Percentiles rank a stretch among this genome's conserved stretches.
phyloP scores from a whole-genome alignment of 1,284 basidiomycete species.

The Heterobasidion annosum region DNA sequence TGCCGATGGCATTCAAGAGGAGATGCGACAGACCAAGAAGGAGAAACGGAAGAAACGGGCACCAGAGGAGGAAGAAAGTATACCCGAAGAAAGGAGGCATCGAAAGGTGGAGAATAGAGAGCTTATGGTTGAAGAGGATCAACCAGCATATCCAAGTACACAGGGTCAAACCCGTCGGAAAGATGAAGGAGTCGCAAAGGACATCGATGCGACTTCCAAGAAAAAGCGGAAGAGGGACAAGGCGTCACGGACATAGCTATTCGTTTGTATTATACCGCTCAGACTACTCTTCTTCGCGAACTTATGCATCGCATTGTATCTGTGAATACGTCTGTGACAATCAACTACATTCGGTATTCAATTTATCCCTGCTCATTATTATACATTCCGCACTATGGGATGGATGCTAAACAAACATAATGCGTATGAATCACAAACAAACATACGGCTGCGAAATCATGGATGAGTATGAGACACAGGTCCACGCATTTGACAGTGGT shows the following conservation, averaged over 20 bases:
- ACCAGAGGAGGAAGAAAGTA: neutral
- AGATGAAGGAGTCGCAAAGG: neutral
- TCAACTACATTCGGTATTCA: neutral
- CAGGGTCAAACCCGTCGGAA: neutral
- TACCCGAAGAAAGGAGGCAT: neutral
- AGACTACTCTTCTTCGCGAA: neutral
- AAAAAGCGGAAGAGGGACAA: neutral
- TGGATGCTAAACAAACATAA: neutral
- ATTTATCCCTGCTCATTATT: conserved; percentile 7
- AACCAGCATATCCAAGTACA: neutral
- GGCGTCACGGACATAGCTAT: neutral
- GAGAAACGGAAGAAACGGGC: conserved; percentile 8
- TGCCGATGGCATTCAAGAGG: conserved; percentile 2
- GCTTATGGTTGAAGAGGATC: neutral
- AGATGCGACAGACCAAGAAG: neutral
- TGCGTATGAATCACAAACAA: neutral
- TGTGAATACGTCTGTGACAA: neutral
- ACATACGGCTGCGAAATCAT: neutral
- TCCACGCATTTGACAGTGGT: too few relatives aligned
- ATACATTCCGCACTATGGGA: conserved; percentile 9
- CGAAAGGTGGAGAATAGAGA: conserved; percentile 10
- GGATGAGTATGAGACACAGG: too few relatives aligned
- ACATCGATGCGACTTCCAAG: neutral
- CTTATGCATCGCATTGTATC: too few relatives aligned
- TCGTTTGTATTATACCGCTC: neutral